phyloP scores from a whole-genome alignment of 1,284 basidiomycete genomes.

The Rhizoctonia solani region DNA sequence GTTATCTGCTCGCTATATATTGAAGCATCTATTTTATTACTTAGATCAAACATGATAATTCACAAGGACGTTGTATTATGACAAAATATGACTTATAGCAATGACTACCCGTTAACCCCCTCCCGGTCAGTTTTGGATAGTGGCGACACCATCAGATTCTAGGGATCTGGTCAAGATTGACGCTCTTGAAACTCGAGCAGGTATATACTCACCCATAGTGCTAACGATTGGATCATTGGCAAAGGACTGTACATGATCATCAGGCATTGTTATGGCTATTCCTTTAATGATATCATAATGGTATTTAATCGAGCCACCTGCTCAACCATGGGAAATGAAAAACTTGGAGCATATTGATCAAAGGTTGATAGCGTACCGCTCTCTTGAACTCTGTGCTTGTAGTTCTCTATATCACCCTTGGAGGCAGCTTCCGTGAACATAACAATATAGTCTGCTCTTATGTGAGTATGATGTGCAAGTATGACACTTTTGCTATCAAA shows the following conservation, averaged over 20 bases:
- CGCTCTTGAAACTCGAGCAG: neutral
- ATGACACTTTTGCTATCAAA: too few species aligned
- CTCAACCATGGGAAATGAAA: neutral
- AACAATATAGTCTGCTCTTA: slow-evolving; percentile 12
- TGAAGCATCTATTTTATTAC: too few species aligned
- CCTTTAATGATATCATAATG: slow-evolving; percentile 15
- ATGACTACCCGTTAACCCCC: too few species aligned
- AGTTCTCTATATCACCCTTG: slow-evolving; percentile 4
- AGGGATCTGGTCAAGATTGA: neutral
- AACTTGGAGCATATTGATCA: neutral
- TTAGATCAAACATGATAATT: too few species aligned
- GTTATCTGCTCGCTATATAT: too few species aligned
- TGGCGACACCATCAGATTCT: slow-evolving; percentile 25
- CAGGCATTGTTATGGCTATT: neutral
- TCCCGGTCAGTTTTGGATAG: neutral
- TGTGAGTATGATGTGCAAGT: neutral
- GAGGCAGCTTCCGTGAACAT: slow-evolving; percentile 16
- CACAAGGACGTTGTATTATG: too few species aligned
- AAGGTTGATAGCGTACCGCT: neutral
- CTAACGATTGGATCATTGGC: neutral
- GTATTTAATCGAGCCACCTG: slow-evolving; percentile 15
- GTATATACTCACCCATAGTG: neutral
- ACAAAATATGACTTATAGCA: too few species aligned
- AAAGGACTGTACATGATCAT: slow-evolving; percentile 2
- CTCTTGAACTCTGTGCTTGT: neutral